A percentile compares a stretch with the other conserved stretches of the same genome.
phyloP scores from a whole-genome alignment of 1,284 basidiomycete species.

The Ganoderma meredithae region DNA sequence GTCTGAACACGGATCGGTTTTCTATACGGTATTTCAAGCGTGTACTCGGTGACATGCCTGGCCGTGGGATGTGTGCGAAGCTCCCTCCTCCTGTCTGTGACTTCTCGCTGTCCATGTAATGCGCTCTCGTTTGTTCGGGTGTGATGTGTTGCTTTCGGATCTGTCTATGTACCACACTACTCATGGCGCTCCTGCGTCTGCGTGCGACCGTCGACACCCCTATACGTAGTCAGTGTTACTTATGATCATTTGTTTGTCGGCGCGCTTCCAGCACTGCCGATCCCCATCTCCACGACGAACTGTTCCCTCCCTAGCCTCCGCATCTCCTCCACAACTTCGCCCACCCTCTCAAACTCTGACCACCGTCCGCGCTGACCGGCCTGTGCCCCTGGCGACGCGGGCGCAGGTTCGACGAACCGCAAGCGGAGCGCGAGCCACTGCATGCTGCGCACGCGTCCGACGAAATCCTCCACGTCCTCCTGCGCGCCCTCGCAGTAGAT shows the following conservation, averaged over 20 bases:
- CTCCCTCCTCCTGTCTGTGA: slow-evolving; percentile 9
- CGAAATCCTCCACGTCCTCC: slow-evolving; percentile 66
- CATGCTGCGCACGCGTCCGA: slow-evolving; percentile 74
- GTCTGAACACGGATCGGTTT: not conserved
- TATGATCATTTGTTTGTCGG: slow-evolving; percentile 8
- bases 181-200: not conserved
- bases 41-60: slow-evolving; percentile 1
- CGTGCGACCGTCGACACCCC: not conserved
- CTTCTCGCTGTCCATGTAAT: slow-evolving; percentile 24
- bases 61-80: slow-evolving; percentile 12
- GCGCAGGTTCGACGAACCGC: slow-evolving; percentile 61
- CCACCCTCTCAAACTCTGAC: slow-evolving; percentile 73
- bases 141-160: slow-evolving; percentile 26
- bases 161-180: slow-evolving; percentile 20
- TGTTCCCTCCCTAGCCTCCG: slow-evolving; percentile 59
- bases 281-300: slow-evolving; percentile 69
- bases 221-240: too few relatives aligned
- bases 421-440: slow-evolving; percentile 78
- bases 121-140: slow-evolving; percentile 20
- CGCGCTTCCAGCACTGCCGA: slow-evolving; percentile 51
- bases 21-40: slow-evolving; percentile 10
- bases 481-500: slow-evolving; percentile 71
- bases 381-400: slow-evolving; percentile 1
- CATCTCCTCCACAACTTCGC: slow-evolving; percentile 76
- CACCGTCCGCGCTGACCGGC: slow-evolving; percentile 40